Base-by-base conservation (phyloP, 768 basidiomycete species). In the Ramaria sp. region DNA sequence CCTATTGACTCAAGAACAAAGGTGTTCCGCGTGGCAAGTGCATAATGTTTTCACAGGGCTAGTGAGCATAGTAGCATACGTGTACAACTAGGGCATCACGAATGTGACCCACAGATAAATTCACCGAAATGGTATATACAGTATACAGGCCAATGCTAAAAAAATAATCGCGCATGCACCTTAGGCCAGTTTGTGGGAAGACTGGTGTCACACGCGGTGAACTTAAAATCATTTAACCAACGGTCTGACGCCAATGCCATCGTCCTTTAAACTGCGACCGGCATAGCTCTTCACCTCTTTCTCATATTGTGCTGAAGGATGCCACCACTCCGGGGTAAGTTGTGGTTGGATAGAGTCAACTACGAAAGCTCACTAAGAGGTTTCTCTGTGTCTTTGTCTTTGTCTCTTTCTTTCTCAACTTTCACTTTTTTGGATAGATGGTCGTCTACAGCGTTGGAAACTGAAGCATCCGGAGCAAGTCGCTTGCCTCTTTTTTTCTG, bases 401-500 rank as follows among this genome's bases (percentile, higher is more conserved):
- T 62, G 17, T 69, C 68, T 11, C 64, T 24, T 15, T 37, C 51
- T n/a, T 27, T 62, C 13, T 68, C 68, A 1, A 64, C 50, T 61
- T 71, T 79, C 2, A 61, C 57, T 59, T 73, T 79, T 71, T 78
- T 78, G 19, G 65, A 59, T 7, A 68, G 68, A 17, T 65, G 66
- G 50, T 62, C 64, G 66, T 75, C 73, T 69, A 65, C 64, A 63
- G 59, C 62, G 58, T 64, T 61, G 34, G 63, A 59, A 34, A 61
- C 63, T 45, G 73, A 53, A 56, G 68, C 62, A 63, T 74, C 74
- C 68, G 73, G 72, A 60, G 70, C 66, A 64, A 69, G 71, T 63
- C 81, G 80, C 71, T 82, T 83, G 68, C 79, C 77, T 66, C 81
- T 71, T 34, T 70, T 75, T 77, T 76, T 82, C 81, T 83, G 15